These are phyloP conservation scores for Fraxinus floribunda DNA, from an alignment of 305 asterid genomes.

Conservation along the genomic window DNA sequence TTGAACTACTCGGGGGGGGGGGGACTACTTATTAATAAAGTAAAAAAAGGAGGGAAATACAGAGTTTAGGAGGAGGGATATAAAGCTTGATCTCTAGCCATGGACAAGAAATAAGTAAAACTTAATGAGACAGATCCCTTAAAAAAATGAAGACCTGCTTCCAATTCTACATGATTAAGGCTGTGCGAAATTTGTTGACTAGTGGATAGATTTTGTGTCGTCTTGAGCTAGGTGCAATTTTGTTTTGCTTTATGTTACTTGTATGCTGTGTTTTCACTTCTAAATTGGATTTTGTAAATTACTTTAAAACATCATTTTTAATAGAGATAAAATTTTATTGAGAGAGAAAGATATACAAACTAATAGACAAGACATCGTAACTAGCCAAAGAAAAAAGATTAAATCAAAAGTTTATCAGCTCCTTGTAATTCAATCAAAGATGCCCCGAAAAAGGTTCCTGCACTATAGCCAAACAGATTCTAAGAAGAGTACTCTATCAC, in stretches of 20 bases:
- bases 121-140: not conserved
- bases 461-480: not conserved
- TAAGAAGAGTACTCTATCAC: not conserved
- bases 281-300: not conserved
- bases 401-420: not conserved
- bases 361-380: not conserved
- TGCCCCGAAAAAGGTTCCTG: not conserved
- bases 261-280: not conserved
- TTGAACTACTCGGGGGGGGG: not conserved
- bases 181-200: not conserved
- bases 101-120: not conserved
- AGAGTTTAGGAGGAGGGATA: not conserved
- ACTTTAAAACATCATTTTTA: not conserved
- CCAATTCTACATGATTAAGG: not conserved
- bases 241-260: not conserved
- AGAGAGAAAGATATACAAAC: not conserved
- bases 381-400: not conserved
- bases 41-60: not conserved
- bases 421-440: not conserved
- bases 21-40: not conserved
- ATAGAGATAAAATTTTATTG: not conserved
- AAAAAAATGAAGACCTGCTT: not conserved
- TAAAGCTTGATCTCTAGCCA: not conserved
- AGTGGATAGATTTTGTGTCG: not conserved
- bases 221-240: not conserved